Conservation (phyloP, 306 rosid genomes). For the Begonia masoniana region DNA sequence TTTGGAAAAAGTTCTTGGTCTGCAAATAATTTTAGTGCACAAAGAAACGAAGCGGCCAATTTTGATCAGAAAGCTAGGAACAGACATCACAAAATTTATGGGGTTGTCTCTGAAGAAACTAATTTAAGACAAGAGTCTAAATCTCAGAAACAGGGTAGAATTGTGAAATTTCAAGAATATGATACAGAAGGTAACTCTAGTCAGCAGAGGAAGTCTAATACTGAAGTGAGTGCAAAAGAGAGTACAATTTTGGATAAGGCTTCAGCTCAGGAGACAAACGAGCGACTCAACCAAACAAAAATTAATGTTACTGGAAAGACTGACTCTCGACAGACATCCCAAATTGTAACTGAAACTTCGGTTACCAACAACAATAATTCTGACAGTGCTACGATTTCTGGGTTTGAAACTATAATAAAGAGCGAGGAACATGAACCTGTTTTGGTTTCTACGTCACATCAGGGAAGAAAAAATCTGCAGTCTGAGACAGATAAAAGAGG, state of each 20-base stretch:
- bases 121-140: constrained; percentile 14
- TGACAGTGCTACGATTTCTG: constrained; percentile 20
- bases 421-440: constrained; percentile 23
- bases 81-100: constrained; percentile 14
- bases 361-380: constrained; percentile 20
- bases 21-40: constrained; percentile 14
- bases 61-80: constrained; percentile 19
- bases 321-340: constrained; percentile 29
- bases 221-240: constrained; percentile 21
- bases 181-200: constrained; percentile 25
- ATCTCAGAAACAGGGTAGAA: constrained; percentile 20
- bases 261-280: constrained; percentile 33
- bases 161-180: constrained; percentile 26
- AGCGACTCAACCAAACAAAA: constrained; percentile 22
- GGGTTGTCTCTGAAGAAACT: constrained; percentile 18
- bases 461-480: constrained; percentile 16
- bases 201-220: constrained; percentile 16
- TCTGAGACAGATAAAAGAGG: constrained; percentile 19
- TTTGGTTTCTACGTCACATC: constrained; percentile 16
- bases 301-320: constrained; percentile 16
- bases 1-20: constrained; percentile 20
- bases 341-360: constrained; percentile 32
- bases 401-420: constrained; percentile 27
- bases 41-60: constrained; percentile 31
- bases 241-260: constrained; percentile 15